These are phyloP conservation scores for Yamadazyma sp. DNA, from an alignment of 805 yeast species.

Conservation along the genomic window DNA sequence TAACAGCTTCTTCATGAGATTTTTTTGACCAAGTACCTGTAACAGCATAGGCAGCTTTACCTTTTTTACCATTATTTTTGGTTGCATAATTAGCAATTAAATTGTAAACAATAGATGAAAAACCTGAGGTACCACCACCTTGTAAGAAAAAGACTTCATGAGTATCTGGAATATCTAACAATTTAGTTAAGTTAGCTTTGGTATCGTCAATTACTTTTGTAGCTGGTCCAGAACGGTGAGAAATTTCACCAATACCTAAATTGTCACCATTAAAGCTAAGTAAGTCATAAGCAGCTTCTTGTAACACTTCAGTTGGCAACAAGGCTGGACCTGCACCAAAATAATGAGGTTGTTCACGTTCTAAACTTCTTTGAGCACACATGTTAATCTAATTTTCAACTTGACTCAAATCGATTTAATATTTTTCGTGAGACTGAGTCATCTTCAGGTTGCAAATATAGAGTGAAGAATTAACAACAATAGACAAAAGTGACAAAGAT, in stretches of 20 bases:
- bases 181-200: constrained; percentile 58
- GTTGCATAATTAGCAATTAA: constrained; percentile 67
- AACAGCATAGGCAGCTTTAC: constrained; percentile 80
- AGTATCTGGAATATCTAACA: constrained; percentile 79
- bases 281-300: constrained; percentile 84
- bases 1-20: constrained; percentile 78
- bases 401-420: too few species aligned
- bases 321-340: constrained; percentile 99
- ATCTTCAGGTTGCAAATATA: constrained; percentile 1
- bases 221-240: constrained; percentile 90
- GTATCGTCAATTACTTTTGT: constrained; percentile 72
- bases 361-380: constrained; percentile 21
- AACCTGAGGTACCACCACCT: constrained; percentile 98
- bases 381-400: background rate
- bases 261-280: constrained; percentile 67
- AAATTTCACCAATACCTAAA: constrained; percentile 91
- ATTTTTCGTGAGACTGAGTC: constrained; percentile 1
- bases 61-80: constrained; percentile 67
- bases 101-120: constrained; percentile 83
- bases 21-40: constrained; percentile 96
- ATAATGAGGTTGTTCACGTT: constrained; percentile 72
- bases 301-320: constrained; percentile 77
- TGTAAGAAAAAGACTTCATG: constrained; percentile 94
- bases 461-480: too few species aligned
- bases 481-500: too few species aligned